phyloP scores from a whole-genome alignment of 1,284 basidiomycete species.

The Phellopilus nigrolimitatus region DNA sequence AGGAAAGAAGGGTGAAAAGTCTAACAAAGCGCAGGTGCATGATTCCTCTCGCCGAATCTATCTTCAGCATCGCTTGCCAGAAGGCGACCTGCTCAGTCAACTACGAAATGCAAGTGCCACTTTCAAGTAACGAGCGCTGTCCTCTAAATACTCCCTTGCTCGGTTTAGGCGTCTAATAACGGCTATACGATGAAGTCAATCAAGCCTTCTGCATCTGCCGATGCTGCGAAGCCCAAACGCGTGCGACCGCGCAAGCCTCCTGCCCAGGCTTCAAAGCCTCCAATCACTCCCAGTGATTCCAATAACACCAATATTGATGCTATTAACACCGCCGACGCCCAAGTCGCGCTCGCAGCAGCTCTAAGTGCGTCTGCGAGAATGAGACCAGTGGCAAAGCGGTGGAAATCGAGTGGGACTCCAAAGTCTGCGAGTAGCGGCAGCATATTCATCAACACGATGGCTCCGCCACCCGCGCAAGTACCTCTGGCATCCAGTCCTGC shows the following conservation, averaged over 20 bases:
- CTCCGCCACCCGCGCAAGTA: neutral
- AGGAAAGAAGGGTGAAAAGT: conserved; percentile 8
- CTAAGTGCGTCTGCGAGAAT: conserved; percentile 15
- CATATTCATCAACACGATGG: conserved; percentile 11
- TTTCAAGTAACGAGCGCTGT: neutral
- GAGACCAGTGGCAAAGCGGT: neutral
- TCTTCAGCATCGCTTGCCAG: conserved; percentile 51
- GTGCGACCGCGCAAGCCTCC: conserved; percentile 26
- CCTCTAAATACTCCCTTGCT: neutral
- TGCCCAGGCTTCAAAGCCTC: neutral
- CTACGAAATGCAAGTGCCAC: conserved; percentile 45
- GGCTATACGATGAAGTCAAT: conserved; percentile 52
- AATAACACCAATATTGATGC: conserved; percentile 9
- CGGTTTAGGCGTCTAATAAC: conserved; percentile 39
- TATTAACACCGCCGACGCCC: conserved; percentile 26
- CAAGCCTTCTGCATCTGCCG: conserved; percentile 31
- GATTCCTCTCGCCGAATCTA: conserved; percentile 44
- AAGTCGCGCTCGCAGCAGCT: conserved; percentile 37
- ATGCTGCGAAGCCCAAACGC: conserved; percentile 27
- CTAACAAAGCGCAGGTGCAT: conserved; percentile 21
- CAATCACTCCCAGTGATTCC: neutral
- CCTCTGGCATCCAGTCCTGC: neutral
- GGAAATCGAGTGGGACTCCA: neutral
- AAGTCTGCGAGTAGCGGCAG: neutral
- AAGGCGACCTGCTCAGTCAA: conserved; percentile 51